Conservation (phyloP, 2,329 filamentous ascomycete species). For the Hymenoscyphus scutula region DNA sequence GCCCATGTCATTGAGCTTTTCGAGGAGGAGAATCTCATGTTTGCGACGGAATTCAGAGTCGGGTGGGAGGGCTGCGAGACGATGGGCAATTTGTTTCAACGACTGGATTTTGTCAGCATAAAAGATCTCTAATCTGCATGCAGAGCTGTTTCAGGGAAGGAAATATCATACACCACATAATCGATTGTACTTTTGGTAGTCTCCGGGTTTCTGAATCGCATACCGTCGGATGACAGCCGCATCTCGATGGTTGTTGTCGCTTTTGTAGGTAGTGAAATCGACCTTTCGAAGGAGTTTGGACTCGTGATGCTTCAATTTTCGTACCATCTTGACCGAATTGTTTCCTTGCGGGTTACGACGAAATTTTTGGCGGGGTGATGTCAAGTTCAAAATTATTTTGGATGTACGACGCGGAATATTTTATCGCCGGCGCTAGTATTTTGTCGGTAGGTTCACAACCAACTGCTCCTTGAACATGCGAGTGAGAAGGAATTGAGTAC, state of each 20-base stretch:
- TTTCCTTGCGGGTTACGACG: not conserved
- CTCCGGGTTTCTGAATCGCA: conserved; percentile 83
- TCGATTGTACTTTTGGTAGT: conserved; percentile 69
- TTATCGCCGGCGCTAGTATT: conserved; percentile 22
- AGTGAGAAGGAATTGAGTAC: not conserved
- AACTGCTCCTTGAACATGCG: not conserved
- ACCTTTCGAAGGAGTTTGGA: conserved; percentile 88
- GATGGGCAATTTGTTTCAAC: conserved; percentile 86
- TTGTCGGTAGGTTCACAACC: conserved; percentile 9
- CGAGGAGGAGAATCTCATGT: conserved; percentile 81
- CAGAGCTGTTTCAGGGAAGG: not conserved
- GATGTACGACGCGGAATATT: conserved; percentile 20
- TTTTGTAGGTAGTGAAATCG: conserved; percentile 93
- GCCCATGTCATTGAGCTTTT: conserved; percentile 93
- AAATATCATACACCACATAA: conserved; percentile 62
- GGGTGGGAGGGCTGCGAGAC: conserved; percentile 77
- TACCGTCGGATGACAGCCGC: conserved; percentile 78
- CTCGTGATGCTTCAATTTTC: conserved; percentile 96
- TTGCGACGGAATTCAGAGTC: conserved; percentile 75
- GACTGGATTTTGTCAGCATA: conserved; percentile 49
- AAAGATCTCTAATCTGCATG: not conserved
- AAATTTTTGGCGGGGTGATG: conserved; percentile 14
- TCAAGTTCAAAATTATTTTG: conserved; percentile 22
- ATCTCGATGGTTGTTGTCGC: conserved; percentile 83
- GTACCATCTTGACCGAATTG: conserved; percentile 65